A percentile compares a stretch with the other conserved stretches of the same genome.
phyloP scores from a whole-genome alignment of 2,329 filamentous ascomycete genomes.

The Cladobotryum mycophilum region DNA sequence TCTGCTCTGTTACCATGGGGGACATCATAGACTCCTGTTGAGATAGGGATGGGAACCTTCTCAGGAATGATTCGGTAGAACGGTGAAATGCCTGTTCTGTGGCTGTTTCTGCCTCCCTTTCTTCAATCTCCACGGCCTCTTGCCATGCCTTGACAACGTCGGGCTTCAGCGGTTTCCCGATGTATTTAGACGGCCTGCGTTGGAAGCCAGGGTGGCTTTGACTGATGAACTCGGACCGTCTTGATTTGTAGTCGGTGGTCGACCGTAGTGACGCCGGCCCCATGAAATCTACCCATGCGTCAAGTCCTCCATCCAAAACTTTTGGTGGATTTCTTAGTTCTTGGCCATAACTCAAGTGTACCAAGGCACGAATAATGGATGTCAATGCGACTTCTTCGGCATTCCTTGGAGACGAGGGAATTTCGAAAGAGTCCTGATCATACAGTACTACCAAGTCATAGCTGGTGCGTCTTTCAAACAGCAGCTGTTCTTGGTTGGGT shows the following conservation, averaged over 20 bases:
- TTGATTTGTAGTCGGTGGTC: slow-evolving; percentile 20
- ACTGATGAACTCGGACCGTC: background rate
- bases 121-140: slow-evolving; percentile 64
- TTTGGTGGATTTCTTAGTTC: slow-evolving; percentile 68
- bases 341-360: slow-evolving; percentile 75
- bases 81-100: slow-evolving; percentile 53
- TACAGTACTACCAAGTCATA: slow-evolving; percentile 91
- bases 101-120: slow-evolving; percentile 28
- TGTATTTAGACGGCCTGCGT: slow-evolving; percentile 33
- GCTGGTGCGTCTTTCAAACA: slow-evolving; percentile 66
- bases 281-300: slow-evolving; percentile 81
- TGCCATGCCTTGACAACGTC: slow-evolving; percentile 81
- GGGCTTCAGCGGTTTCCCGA: slow-evolving; percentile 63
- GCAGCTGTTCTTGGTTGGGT: slow-evolving; percentile 64
- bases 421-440: slow-evolving; percentile 58
- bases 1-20: slow-evolving; percentile 20
- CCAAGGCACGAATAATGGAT: slow-evolving; percentile 71
- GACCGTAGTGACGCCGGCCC: slow-evolving; percentile 57
- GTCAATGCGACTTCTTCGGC: slow-evolving; percentile 52
- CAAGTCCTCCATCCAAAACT: slow-evolving; percentile 73
- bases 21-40: slow-evolving; percentile 56
- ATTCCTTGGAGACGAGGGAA: slow-evolving; percentile 34
- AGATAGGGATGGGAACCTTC: slow-evolving; percentile 69
- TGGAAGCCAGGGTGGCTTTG: slow-evolving; percentile 6
- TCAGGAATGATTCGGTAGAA: slow-evolving; percentile 76